Evolutionary conservation across 805 yeast species (phyloP).

Genomic region (Huiozyma naganishii): DNA sequence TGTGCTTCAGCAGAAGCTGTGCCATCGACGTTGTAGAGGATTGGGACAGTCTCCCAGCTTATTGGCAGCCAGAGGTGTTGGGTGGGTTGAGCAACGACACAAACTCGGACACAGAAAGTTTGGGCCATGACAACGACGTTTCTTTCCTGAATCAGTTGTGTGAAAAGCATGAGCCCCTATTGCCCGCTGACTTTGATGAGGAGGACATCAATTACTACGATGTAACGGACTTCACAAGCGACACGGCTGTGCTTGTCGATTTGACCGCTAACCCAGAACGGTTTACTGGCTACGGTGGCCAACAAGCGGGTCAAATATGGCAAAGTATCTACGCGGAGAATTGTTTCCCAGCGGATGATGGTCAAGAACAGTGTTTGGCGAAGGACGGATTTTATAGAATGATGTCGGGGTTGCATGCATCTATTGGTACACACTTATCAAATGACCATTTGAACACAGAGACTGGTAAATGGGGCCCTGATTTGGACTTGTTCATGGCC

Average conservation of each 20-base stretch:
- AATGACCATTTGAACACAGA: constrained; percentile 65
- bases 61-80: constrained; percentile 63
- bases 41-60: constrained; percentile 58
- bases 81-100: constrained; percentile 29
- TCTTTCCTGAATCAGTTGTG: constrained; percentile 31
- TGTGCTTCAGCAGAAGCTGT: constrained; percentile 80
- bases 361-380: constrained; percentile 59
- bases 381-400: constrained; percentile 80
- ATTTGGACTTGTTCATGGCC: constrained; percentile 69
- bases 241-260: constrained; percentile 74
- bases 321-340: constrained; percentile 82
- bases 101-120: constrained; percentile 9
- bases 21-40: constrained; percentile 79
- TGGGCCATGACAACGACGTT: constrained; percentile 25
- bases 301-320: constrained; percentile 90
- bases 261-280: constrained; percentile 86
- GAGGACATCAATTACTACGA: constrained; percentile 58
- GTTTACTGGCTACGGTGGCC: constrained; percentile 92
- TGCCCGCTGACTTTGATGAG: constrained; percentile 7
- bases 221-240: constrained; percentile 46
- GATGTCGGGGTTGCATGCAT: constrained; percentile 89
- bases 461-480: constrained; percentile 77
- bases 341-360: constrained; percentile 50
- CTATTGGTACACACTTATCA: constrained; percentile 85
- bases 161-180: constrained; percentile 13